Evolutionary conservation across 208 protist species (phyloP), one percentile per base, ranked within the genome.

Genomic region (Trypanosoma avium): DNA sequence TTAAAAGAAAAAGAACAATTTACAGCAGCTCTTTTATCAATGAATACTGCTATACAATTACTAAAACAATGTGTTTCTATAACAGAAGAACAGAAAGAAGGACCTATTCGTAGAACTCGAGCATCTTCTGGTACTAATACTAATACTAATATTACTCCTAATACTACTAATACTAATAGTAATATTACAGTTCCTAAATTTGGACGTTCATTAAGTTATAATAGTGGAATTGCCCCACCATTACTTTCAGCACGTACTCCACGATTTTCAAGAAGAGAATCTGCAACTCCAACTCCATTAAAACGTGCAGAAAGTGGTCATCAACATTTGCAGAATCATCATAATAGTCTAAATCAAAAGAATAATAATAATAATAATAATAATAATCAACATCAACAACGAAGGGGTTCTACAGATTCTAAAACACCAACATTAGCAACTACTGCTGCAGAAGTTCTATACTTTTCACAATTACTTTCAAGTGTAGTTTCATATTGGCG

Each of bases 151-250:
- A 42, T n/a, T 42, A 42, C 10, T 42, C 10, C 10, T 42, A 42
- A 42, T 42, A 2, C 10, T 42, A 2, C 10, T 42, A 2, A 42
- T 42, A 2, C 10, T 42, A 2, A 42, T 42, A 42, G 17, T 42
- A 42, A 38, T 38, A 5, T 13, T 38, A 5, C 24, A 24, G 22
- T 36, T 21, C 38, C 35, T 30, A 29, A 10, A 17, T 56, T 58
- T 58, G 46, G 50, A 27, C 61, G 50, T 29, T 67, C 61, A 6
- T 4, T 67, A 3, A 62, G 50, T 38, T 62, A 54, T 24, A 62
- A 15, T 55, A 36, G 33, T 33, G 46, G 42, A 17, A 19, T 47
- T 19, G 3, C 46, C 4, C 21, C 53, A 46, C 12, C 54, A 22
- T 22, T 21, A 12, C 22, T 29, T n/a, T 26, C 27, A 21, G 17